Evolutionary conservation across 371 early-diverging fungal species (phyloP).

Genomic region (Lichtheimia corymbifera): DNA sequence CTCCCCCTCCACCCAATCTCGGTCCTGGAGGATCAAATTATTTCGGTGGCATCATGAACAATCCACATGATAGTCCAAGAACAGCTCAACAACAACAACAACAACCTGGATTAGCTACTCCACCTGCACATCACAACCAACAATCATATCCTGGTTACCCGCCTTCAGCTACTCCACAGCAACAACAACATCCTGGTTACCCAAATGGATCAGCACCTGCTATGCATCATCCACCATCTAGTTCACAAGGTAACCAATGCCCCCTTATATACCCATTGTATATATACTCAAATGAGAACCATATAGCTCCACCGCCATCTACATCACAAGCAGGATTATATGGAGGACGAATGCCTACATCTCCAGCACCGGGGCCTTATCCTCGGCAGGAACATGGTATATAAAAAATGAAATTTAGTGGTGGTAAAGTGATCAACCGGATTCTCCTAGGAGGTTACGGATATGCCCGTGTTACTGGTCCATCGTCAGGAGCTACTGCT

Average conservation of each 20-base stretch:
- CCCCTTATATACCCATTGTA: too few species aligned
- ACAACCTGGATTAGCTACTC: constrained; percentile 9
- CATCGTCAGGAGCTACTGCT: too few species aligned
- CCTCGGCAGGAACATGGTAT: constrained; percentile 3
- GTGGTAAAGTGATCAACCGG: constrained; percentile 6
- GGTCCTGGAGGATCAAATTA: constrained; percentile 46
- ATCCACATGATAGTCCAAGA: constrained; percentile 36
- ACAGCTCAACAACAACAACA: constrained; percentile 23
- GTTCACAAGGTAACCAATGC: not conserved
- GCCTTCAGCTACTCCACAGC: constrained; percentile 15
- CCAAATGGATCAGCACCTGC: constrained; percentile 11
- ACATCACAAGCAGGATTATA: not conserved
- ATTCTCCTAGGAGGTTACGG: constrained; percentile 4
- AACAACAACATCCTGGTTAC: constrained; percentile 12
- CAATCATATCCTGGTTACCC: constrained; percentile 10
- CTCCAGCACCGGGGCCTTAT: constrained; percentile 9
- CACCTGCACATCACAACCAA: not conserved
- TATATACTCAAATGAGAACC: too few species aligned
- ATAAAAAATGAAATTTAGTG: not conserved
- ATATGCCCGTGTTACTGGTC: too few species aligned
- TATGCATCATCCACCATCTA: constrained; percentile 7
- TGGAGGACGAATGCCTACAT: constrained; percentile 12
- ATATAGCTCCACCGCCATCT: not conserved
- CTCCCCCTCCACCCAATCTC: constrained; percentile 45
- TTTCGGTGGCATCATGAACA: constrained; percentile 52